Conservation (phyloP, 2,329 filamentous ascomycete species). For the Penicillium sp. region DNA sequence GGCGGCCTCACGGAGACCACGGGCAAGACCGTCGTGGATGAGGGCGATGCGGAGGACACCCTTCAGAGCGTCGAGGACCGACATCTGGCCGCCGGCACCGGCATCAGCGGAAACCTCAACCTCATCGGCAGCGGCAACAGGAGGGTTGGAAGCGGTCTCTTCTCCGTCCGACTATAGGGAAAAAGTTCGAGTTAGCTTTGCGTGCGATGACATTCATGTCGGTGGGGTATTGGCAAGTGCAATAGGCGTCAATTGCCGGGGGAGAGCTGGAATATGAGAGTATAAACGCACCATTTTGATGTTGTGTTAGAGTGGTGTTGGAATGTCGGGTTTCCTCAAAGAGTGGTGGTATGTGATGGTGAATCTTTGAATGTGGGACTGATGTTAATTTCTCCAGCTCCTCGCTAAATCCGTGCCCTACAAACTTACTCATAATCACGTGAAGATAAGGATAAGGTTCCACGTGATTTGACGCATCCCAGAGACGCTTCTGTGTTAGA, state of each 20-base stretch:
- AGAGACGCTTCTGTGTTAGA: neutral
- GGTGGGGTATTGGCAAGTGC: slow-evolving; percentile 1
- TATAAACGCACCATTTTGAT: slow-evolving; percentile 52
- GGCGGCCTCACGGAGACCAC: slow-evolving; percentile 96
- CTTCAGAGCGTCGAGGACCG: slow-evolving; percentile 97
- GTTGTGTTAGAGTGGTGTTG: slow-evolving; percentile 32
- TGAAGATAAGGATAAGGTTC: neutral
- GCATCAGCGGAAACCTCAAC: slow-evolving; percentile 95
- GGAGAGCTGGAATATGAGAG: neutral
- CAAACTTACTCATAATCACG: slow-evolving; percentile 21
- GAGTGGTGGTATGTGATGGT: slow-evolving; percentile 43
- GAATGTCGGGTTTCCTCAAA: slow-evolving; percentile 60
- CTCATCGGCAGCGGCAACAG: slow-evolving; percentile 76
- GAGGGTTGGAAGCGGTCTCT: slow-evolving; percentile 80
- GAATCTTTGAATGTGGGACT: slow-evolving; percentile 32
- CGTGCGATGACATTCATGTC: neutral
- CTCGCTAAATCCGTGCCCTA: slow-evolving; percentile 37
- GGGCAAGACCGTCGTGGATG: slow-evolving; percentile 99
- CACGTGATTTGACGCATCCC: neutral
- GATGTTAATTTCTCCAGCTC: slow-evolving; percentile 28
- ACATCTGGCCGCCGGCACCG: slow-evolving; percentile 75
- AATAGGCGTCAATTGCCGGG: neutral
- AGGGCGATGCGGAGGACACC: slow-evolving; percentile 97
- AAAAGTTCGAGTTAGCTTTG: slow-evolving; percentile 8
- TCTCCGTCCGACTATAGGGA: slow-evolving; percentile 94